Evolutionary conservation across 306 rosid genomes (phyloP), one percentile per base, ranked within the genome.

Genomic region (Inga leiocalycina): DNA sequence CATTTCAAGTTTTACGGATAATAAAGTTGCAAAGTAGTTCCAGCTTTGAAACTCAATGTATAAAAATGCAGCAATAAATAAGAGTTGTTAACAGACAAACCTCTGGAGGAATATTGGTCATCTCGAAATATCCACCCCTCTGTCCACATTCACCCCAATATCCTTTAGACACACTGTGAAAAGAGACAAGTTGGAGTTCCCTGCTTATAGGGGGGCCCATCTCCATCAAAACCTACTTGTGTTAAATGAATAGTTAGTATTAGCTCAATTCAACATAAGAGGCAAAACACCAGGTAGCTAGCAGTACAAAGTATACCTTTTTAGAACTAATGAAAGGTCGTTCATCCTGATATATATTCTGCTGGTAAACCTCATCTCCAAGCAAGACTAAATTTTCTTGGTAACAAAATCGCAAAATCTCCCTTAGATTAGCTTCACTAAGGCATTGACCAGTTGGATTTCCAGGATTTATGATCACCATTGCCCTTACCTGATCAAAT

Each of bases 141-240:
- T 97, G 99, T 86, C 99, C 99, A 81, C 99, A 97, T 90, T 97
- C 99, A 71, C 99, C 99, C 94, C 90, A 94, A 87, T 84, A 97
- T 86, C 99, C 99, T 84, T 97, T 97, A 35, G 99, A 97, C 71
- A 97, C 99, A 0, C 95, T 82, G 89, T 97, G 99, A 75, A 94
- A 97, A 71, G 97, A 92, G 85, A 97, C 85, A 83, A 97, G 99
- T 85, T 94, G 97, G 44, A 94, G 71, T 85, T 94, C 98, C 93
- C 69, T 91, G 93, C 98, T 97, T 10, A 88, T 27, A 41, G 97
- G 98, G 61, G 89, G 93, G n/a, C 98, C 98, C 88, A 92, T 78
- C 56, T 88, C 95, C 95, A 90, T 84, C 90, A 97, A 82, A 84
- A 97, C 97, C 99, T 96, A 78, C 37, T 17, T 70, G 14, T 4